A percentile compares a stretch with the other conserved stretches of the same genome.
phyloP scores from a whole-genome alignment of 768 basidiomycete genomes.

The Leccinum truebloodii region DNA sequence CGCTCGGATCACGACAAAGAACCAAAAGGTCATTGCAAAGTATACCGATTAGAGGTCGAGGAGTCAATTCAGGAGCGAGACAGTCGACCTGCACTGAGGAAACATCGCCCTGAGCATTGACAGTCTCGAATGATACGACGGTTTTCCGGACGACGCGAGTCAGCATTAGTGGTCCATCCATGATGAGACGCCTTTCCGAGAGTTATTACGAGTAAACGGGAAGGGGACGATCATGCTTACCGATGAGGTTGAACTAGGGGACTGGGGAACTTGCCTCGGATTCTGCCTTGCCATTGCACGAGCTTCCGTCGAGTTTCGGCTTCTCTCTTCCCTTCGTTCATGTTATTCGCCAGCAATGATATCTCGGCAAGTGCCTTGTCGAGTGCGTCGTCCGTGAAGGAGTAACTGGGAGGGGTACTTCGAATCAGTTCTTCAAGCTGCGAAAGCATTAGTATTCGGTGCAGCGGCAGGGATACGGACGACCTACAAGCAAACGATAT shows the following conservation, averaged over 20 bases:
- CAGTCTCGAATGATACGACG: constrained; percentile 76
- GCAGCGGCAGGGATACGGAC: constrained; percentile 6
- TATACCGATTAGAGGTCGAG: constrained; percentile 75
- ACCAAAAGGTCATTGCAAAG: constrained; percentile 94
- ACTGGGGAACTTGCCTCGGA: constrained; percentile 90
- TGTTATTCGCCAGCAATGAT: constrained; percentile 83
- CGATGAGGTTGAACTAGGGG: constrained; percentile 98
- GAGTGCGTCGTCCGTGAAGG: constrained; percentile 79
- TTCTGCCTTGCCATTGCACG: constrained; percentile 87
- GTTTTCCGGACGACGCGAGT: constrained; percentile 91
- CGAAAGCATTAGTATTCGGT: constrained; percentile 3
- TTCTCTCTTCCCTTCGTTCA: constrained; percentile 99
- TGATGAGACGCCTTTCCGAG: constrained; percentile 73
- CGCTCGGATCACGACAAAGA: constrained; percentile 83
- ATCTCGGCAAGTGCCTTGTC: constrained; percentile 88
- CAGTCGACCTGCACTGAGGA: constrained; percentile 88
- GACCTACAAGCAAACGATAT: constrained; percentile 88
- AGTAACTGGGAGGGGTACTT: constrained; percentile 78
- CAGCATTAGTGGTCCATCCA: constrained; percentile 85
- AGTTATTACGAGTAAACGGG: constrained; percentile 10
- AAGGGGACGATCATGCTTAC: constrained; percentile 40
- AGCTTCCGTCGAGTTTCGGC: constrained; percentile 89
- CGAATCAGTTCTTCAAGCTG: constrained; percentile 82
- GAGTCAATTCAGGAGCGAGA: constrained; percentile 82
- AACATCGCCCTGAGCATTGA: constrained; percentile 74